A percentile compares a stretch with the other conserved stretches of the same genome.
Evolutionary conservation across 2,329 filamentous ascomycete genomes (phyloP).

Genomic region (Diaporthe longicolla): DNA sequence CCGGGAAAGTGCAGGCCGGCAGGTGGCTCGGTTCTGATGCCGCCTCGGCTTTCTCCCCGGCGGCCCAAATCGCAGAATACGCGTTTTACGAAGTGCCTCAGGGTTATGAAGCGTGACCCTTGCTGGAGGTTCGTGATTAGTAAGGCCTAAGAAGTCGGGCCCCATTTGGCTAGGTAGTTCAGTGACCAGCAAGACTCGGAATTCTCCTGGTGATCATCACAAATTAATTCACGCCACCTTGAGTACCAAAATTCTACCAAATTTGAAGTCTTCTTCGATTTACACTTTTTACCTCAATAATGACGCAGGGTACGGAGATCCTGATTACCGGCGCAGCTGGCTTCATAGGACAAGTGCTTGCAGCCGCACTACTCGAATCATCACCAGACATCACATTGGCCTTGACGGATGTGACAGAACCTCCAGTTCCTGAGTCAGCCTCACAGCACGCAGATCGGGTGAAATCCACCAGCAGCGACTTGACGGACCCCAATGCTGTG

Average conservation of each 20-base stretch:
- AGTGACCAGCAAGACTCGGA: neutral
- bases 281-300: neutral
- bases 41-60: slow-evolving; percentile 28
- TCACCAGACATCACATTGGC: slow-evolving; percentile 58
- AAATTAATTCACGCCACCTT: neutral
- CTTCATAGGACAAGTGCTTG: slow-evolving; percentile 74
- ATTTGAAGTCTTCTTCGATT: no score
- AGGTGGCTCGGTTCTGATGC: neutral
- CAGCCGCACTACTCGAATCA: slow-evolving; percentile 65
- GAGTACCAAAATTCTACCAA: no score
- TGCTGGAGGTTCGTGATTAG: neutral
- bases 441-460: neutral
- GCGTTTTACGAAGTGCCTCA: no score
- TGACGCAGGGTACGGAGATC: slow-evolving; percentile 50
- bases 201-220: neutral
- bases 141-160: neutral
- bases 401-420: slow-evolving; percentile 62
- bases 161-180: neutral
- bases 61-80: neutral
- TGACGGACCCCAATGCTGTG: neutral
- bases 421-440: neutral
- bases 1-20: neutral
- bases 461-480: neutral
- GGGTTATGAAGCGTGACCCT: neutral
- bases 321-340: slow-evolving; percentile 76